A percentile compares a stretch with the other conserved stretches of the same genome.
Evolutionary conservation across 148 eudicot species (phyloP).

Genomic region (Salicornia ramosissima): DNA sequence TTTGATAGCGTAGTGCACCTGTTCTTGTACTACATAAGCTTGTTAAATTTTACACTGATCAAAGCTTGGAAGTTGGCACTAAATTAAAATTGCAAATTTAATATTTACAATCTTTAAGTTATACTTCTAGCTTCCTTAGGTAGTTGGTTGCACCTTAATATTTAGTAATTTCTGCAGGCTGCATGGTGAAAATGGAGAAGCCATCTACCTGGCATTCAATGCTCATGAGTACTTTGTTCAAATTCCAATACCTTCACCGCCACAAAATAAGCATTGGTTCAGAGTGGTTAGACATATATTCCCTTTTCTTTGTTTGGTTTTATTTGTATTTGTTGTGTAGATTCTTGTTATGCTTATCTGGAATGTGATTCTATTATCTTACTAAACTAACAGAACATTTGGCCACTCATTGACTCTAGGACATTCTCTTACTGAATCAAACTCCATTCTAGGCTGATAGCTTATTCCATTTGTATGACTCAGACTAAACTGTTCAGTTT

Average conservation of each 20-base stretch:
- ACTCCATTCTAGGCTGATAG: neutral
- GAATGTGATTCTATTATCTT: neutral
- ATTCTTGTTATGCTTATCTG: neutral
- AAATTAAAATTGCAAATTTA: no score
- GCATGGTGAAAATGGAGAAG: conserved; percentile 58
- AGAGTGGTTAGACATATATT: conserved; percentile 75
- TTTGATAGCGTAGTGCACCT: neutral
- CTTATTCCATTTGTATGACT: neutral
- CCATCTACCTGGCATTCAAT: conserved; percentile 82
- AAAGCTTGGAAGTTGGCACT: no score
- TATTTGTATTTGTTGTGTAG: neutral
- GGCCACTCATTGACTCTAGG: neutral
- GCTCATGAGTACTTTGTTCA: conserved; percentile 77
- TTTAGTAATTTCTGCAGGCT: conserved; percentile 40
- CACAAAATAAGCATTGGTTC: conserved; percentile 60
- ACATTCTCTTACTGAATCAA: neutral
- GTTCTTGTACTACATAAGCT: neutral
- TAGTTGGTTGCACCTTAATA: neutral
- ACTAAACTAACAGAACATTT: neutral
- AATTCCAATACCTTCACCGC: conserved; percentile 67
- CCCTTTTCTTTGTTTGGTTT: neutral
- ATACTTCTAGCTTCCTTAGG: neutral
- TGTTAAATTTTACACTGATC: neutral
- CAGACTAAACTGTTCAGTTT: neutral
- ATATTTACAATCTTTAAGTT: no score